These are phyloP conservation scores for Trametes versicolor DNA, from an alignment of 1,284 basidiomycete genomes.

Conservation along the genomic window DNA sequence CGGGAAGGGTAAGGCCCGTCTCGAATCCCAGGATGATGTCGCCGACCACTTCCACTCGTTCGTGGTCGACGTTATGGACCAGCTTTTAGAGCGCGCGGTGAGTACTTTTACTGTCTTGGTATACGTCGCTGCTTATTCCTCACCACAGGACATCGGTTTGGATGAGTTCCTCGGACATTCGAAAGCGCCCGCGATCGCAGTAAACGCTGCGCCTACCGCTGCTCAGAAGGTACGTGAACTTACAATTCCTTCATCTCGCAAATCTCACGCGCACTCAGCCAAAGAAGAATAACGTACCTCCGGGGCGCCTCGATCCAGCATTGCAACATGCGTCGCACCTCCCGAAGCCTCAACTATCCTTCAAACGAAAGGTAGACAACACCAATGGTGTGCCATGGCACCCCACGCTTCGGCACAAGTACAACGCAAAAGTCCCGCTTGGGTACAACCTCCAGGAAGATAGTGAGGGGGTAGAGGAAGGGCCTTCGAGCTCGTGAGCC, in stretches of 20 bases:
- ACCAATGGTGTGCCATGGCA: constrained; percentile 62
- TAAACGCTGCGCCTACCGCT: constrained; percentile 52
- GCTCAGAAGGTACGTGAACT: constrained; percentile 42
- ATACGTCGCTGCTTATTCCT: constrained; percentile 21
- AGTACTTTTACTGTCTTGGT: constrained; percentile 35
- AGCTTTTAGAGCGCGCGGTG: constrained; percentile 86
- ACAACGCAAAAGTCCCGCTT: constrained; percentile 82
- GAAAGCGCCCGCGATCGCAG: constrained; percentile 70
- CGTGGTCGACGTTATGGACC: constrained; percentile 87
- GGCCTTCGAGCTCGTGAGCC: constrained; percentile 44
- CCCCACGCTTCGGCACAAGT: constrained; percentile 75
- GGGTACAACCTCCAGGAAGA: constrained; percentile 63
- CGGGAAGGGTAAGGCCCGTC: constrained; percentile 58
- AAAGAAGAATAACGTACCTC: constrained; percentile 44
- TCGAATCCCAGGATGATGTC: constrained; percentile 81
- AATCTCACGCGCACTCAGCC: constrained; percentile 12
- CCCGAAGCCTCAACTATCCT: constrained; percentile 82
- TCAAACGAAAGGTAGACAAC: constrained; percentile 71
- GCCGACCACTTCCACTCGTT: constrained; percentile 82
- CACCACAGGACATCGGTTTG: constrained; percentile 76
- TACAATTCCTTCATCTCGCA: neutral
- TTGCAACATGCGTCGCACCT: constrained; percentile 77
- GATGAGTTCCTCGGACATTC: constrained; percentile 82
- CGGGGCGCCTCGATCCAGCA: constrained; percentile 62
- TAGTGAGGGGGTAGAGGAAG: constrained; percentile 48